Base-by-base conservation (phyloP, 2,329 filamentous ascomycete genomes). In the Grosmannia clavigera region DNA sequence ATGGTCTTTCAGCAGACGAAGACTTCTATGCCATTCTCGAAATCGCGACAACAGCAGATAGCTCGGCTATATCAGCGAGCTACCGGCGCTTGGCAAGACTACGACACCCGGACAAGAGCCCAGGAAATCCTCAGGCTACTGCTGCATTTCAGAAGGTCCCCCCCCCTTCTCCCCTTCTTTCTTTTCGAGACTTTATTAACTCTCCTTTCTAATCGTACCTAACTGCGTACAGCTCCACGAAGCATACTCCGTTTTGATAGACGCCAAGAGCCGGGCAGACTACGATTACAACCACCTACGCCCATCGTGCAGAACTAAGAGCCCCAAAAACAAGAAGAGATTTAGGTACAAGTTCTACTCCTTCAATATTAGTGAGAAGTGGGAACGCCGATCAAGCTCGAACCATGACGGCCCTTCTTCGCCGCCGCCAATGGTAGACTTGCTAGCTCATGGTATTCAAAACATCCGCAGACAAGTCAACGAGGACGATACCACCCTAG, bases 51-150 rank as follows among this genome's bases (percentile, higher is more conserved):
- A 60, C 56, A 1, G 67, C 65, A 1, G 59, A 61, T 16, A 46
- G 48, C 3, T 58, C 59, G 7, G 33, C 56, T 5, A 62, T 69
- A 11, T 55, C 56, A 27, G 58, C 64, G 0, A 66, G 62, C 52
- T 69, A 67, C 59, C 62, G 61, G 10, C 64, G 62, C 4, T 63
- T 69, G 2, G 68, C 65, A 0, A 64, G 58, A 52, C 51, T 65
- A 43, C 64, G 57, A 43, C 67, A 68, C 31, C 67, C 68, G 0
- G 67, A 68, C 62, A 67, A 68, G 57, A 66, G 66, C 40, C 61
- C 38, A 0, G 46, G 52, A 10, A 66, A 68, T 14, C 63, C 65
- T 1, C 51, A 64, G 5, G 67, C 68, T 4, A 68, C 68, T 2
- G 63, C 64, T 1, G 63, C 63, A 11, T 68, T 68, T 29, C 66